Base-by-base conservation (phyloP, 768 basidiomycete genomes). In the Dentipellis sp. region DNA sequence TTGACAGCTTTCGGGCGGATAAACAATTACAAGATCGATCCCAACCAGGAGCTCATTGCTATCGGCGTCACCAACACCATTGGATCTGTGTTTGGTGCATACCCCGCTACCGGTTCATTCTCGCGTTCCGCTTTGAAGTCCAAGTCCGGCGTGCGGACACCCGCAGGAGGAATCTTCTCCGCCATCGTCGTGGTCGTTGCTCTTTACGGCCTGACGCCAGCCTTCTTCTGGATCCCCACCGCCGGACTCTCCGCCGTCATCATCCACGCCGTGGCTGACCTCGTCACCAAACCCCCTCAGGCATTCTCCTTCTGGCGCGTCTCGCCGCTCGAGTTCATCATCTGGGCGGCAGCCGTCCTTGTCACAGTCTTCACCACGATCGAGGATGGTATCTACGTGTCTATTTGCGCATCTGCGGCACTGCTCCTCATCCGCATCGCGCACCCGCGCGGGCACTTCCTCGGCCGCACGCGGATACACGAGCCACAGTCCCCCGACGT, bases 81-180 rank as follows among this genome's bases (percentile, higher is more conserved):
- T 59, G 95, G 95, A 3, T 87, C 91, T 14, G 75, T 89, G 62
- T 97, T 99, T 69, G 80, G 72, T 53, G 95, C 94, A 0, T 98
- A 97, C 69, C 94, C 97, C 9, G 91, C 95, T 0, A 99, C 97
- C 11, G 97, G 97, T 1, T 97, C 94, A 1, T 99, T 99, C 80
- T 97, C 94, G 39, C 89, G 97, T n/a, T 90, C 94, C 2, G 97
- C 97, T 2, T 75, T 99, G 66, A 94, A 97, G 71, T 84, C 90
- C 34, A 97, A 95, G 70, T 94, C 91, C 0, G 97, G 97, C 50
- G 95, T 98, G n/a, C 83, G 95, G 53, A 98, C 97, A 2, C 97
- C 97, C 8, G 77, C 86, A 10, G 93, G 90, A 10, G 97, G 97
- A 56, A 77, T 94, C 56, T 67, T 88, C 62, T 88, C 92, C 19